phyloP scores from a whole-genome alignment of 2,329 filamentous ascomycete species.

The Epichloe sylvatica region DNA sequence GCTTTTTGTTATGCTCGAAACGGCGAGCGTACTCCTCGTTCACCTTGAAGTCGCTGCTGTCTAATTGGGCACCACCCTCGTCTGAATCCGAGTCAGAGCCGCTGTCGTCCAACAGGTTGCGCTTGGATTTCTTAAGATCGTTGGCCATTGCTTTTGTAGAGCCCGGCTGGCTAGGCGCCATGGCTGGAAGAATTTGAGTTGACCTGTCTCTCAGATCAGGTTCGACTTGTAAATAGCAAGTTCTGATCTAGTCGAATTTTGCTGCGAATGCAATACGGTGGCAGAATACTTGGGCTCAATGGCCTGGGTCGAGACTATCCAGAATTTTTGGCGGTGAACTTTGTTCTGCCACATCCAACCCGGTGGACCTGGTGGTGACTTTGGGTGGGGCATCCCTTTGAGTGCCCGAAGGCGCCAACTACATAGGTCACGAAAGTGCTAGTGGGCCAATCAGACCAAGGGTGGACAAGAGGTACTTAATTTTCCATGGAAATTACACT shows the following conservation, averaged over 20 bases:
- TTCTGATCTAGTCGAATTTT: not conserved
- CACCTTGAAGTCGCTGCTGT: slow-evolving; percentile 52
- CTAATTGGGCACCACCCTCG: slow-evolving; percentile 26
- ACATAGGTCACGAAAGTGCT: no score
- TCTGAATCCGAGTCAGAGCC: slow-evolving; percentile 38
- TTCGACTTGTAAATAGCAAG: not conserved
- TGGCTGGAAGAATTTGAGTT: not conserved
- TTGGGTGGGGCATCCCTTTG: slow-evolving; percentile 7
- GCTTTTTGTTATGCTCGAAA: slow-evolving; percentile 96
- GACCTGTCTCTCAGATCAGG: not conserved
- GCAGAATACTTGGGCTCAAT: not conserved
- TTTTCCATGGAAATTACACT: no score
- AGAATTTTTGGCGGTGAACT: slow-evolving; percentile 22
- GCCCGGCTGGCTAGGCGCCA: slow-evolving; percentile 5
- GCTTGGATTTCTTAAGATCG: slow-evolving; percentile 25
- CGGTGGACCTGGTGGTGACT: not conserved
- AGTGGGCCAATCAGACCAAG: no score
- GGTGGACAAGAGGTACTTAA: no score
- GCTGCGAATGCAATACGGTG: not conserved
- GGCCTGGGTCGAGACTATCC: not conserved
- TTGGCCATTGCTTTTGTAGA: slow-evolving; percentile 7
- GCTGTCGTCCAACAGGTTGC: slow-evolving; percentile 42
- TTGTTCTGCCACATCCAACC: slow-evolving; percentile 9
- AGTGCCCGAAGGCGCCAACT: no score
- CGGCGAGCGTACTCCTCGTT: slow-evolving; percentile 80